Percentiles rank a stretch among this genome's conserved stretches.
Conservation (phyloP, 1,284 basidiomycete species). For the Porogramme epimiltina region DNA sequence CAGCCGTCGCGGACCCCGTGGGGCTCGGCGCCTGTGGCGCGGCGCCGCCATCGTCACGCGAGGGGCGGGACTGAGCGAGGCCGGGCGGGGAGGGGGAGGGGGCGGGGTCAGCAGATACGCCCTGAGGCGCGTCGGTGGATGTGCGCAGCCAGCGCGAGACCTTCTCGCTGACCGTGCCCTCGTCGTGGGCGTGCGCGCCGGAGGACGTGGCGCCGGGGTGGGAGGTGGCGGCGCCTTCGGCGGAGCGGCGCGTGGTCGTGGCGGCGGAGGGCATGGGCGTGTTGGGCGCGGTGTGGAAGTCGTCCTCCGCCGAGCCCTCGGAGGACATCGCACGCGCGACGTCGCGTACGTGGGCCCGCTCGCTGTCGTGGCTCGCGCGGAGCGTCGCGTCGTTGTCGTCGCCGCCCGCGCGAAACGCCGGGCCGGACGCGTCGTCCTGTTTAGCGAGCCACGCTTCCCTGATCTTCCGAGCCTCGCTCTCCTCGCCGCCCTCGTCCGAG, state of each 20-base stretch:
- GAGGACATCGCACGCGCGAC: conserved; percentile 18
- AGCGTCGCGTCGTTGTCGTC: conserved; percentile 9
- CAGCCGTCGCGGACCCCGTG: conserved; percentile 5
- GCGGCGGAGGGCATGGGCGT: neutral
- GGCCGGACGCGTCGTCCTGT: conserved; percentile 11
- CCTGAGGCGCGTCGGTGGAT: conserved; percentile 12
- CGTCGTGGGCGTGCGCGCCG: conserved; percentile 6
- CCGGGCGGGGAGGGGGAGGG: neutral
- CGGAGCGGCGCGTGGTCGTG: no score
- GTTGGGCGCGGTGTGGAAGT: conserved; percentile 12
- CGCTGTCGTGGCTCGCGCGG: conserved; percentile 12
- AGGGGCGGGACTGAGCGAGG: neutral
- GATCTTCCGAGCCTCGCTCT: conserved; percentile 32
- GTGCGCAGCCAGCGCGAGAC: conserved; percentile 22
- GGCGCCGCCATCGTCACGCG: neutral
- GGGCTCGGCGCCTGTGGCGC: neutral
- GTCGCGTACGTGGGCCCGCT: conserved; percentile 6
- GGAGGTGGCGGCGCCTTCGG: neutral
- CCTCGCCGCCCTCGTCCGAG: conserved; percentile 9
- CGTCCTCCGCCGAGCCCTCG: conserved; percentile 4
- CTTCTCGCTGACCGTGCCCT: conserved; percentile 19
- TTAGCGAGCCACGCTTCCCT: conserved; percentile 32
- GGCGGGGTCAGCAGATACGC: neutral
- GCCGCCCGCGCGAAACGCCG: conserved; percentile 1
- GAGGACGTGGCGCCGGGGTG: no score